Base-by-base conservation (phyloP, 371 early-diverging fungal genomes). In the Thermomucor indicae-seudaticae region DNA sequence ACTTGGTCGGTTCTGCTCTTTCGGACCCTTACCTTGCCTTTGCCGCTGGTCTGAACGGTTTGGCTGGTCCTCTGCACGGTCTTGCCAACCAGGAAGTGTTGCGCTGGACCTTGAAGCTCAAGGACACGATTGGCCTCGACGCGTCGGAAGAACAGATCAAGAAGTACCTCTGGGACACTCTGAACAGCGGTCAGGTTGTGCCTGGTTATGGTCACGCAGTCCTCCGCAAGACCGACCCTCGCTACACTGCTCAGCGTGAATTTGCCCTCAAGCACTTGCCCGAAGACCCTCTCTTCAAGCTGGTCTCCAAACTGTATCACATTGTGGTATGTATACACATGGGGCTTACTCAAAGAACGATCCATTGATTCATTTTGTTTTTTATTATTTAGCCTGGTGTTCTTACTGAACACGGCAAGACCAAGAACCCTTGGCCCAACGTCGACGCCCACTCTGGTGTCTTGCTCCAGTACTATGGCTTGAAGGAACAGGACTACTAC, bases 341-440 rank as follows among this genome's bases (percentile, higher is more conserved):
- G 40, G 32, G 17, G 47, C 35, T 34, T 30, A 23, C 35, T 7
- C 35, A 29, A 22, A 32, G 24, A 14, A 16, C 43, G 40, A 31
- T 28, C 20, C 29, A 16, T 16, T 34, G 31, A 22, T 30, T 37
- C 29, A 31, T 37, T 38, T 16, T 17, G 17, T 35, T 49, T 43
- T 37, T 46, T 53, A 46, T 42, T 25, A 31, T 44, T 27, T 56
- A 67, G 68, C 98, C 98, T 22, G 90, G 89, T 60, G 93, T 97
- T 47, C 82, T 98, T 45, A 91, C 89, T 55, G 95, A 97, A 81
- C 98, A 98, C 82, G 98, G 97, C 60, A 98, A 97, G 90, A 96
- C 96, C 87, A 97, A 96, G 93, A 98, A 98, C 91, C 98, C 98
- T 57, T 98, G 93, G 93, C 98, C 98, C 72, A 98, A 98, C 74